phyloP scores from a whole-genome alignment of 1,284 basidiomycete genomes.

The Albatrellus sp. region DNA sequence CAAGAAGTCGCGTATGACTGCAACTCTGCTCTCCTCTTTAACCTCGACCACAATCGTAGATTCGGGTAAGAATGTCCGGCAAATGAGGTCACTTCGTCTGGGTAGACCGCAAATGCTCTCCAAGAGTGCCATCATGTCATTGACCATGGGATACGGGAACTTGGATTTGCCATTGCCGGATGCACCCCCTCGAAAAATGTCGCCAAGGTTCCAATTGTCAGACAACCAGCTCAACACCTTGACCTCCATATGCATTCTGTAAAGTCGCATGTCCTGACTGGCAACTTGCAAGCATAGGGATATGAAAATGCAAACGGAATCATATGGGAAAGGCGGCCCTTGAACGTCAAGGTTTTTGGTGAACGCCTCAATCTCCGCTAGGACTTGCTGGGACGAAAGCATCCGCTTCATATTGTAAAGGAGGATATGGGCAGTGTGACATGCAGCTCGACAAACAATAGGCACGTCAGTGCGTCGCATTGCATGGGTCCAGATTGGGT shows the following conservation, averaged over 20 bases:
- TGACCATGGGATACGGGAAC: slow-evolving; percentile 37
- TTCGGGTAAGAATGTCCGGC: slow-evolving; percentile 46
- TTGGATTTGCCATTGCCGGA: slow-evolving; percentile 17
- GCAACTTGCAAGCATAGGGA: slow-evolving; percentile 53
- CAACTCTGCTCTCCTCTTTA: slow-evolving; percentile 42
- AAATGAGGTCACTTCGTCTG: slow-evolving; percentile 31
- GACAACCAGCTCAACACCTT: slow-evolving; percentile 75
- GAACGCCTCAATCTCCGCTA: slow-evolving; percentile 64
- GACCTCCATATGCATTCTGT: slow-evolving; percentile 72
- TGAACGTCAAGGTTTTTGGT: slow-evolving; percentile 77
- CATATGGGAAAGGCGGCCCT: slow-evolving; percentile 73
- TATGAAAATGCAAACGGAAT: slow-evolving; percentile 79
- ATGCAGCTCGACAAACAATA: slow-evolving; percentile 65
- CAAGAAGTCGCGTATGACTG: slow-evolving; percentile 57
- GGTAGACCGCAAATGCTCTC: slow-evolving; percentile 47
- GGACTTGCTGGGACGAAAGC: slow-evolving; percentile 43
- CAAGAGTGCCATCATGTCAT: slow-evolving; percentile 55
- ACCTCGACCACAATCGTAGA: slow-evolving; percentile 51
- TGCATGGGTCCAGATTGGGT: slow-evolving; percentile 71
- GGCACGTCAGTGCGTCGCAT: slow-evolving; percentile 61
- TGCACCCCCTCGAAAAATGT: slow-evolving; percentile 16
- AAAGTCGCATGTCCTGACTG: slow-evolving; percentile 68
- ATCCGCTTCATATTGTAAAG: slow-evolving; percentile 29
- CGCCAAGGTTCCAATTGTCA: slow-evolving; percentile 58
- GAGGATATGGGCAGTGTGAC: slow-evolving; percentile 57